Evolutionary conservation across 1,284 basidiomycete genomes (phyloP), one percentile per base, ranked within the genome.

Genomic region (Ceratobasidium sp.): DNA sequence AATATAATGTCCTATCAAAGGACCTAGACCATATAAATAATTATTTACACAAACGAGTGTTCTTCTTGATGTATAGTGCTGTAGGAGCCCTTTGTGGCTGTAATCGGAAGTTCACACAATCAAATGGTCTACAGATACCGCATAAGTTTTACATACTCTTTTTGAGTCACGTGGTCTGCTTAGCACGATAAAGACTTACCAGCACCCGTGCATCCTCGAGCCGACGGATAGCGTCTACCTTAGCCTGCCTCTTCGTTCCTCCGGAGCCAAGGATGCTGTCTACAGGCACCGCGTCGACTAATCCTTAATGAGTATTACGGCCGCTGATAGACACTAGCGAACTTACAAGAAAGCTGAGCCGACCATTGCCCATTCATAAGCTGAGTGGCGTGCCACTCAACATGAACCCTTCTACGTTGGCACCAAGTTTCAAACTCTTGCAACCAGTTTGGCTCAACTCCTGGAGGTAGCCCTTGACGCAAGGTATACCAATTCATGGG

Each of bases 401-500:
- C 15, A n/a, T 28, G 7, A 37, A 10, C 31, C n/a, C 49, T 7
- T 11, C 26, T 53, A 20, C 65, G 65, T n/a, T 67, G 65, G 20
- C 15, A 39, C 65, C 65, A 67, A 53, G 65, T 39, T 33, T 67
- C 47, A 31, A 67, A 31, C 33, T 67, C 65, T 35, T 67, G 47
- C n/a, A 67, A 17, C 60, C 60, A 61, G 31, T 61, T 39, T 4
- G 39, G 35, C 23, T 61, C 60, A 35, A 8, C n/a, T 23, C 51
- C 51, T 26, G 23, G 10, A 53, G 51, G n/a, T 11, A 53, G n/a
- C 13, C 51, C 51, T 10, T 11, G 20, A 23, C 51, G 23, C 26
- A 53, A 23, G 11, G n/a, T 53, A 53, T 53, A 53, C 51, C 7
- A 20, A 15, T 4, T 15, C 45, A 47, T 47, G 20, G 45, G 13